Percentiles rank a stretch among this genome's conserved stretches.
Evolutionary conservation across 1,284 basidiomycete species (phyloP).

Genomic region (Omphalotus olearius): DNA sequence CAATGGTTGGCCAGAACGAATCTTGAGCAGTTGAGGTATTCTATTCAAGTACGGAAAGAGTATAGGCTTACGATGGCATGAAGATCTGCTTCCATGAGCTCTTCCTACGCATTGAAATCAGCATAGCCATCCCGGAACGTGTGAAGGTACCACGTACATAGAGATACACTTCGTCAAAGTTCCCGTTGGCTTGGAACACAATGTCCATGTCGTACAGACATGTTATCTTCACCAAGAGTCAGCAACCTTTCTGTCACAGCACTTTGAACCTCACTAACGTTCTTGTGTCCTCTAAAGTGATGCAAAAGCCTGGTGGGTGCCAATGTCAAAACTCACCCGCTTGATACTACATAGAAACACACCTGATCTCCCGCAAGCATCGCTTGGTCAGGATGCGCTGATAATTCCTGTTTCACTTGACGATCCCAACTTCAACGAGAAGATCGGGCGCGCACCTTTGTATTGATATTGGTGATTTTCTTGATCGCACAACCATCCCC

Average conservation of each 20-base stretch:
- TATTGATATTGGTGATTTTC: slow-evolving; percentile 97
- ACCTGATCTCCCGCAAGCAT: slow-evolving; percentile 92
- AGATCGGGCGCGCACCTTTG: slow-evolving; percentile 58
- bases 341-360: slow-evolving; percentile 18
- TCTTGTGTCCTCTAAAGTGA: slow-evolving; percentile 97
- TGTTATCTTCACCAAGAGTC: slow-evolving; percentile 57
- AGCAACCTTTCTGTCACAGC: slow-evolving; percentile 11
- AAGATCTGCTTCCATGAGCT: slow-evolving; percentile 99
- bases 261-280: slow-evolving; percentile 45
- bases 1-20: slow-evolving; percentile 95
- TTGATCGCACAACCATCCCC: slow-evolving; percentile 93
- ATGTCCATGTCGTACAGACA: slow-evolving; percentile 98
- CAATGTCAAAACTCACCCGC: slow-evolving; percentile 14
- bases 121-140: too few relatives aligned
- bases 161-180: slow-evolving; percentile 95
- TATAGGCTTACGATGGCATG: slow-evolving; percentile 87
- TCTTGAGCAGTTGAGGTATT: slow-evolving; percentile 42
- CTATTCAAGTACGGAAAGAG: background rate
- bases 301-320: slow-evolving; percentile 65
- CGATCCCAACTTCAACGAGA: background rate
- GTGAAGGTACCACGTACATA: slow-evolving; percentile 52
- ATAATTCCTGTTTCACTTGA: background rate
- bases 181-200: slow-evolving; percentile 82
- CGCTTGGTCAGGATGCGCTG: slow-evolving; percentile 93
- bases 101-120: slow-evolving; percentile 55